Percentiles rank a stretch among this genome's conserved stretches.
Conservation (phyloP, 1,139 yeast genomes). For the Kodamaea derodonti region DNA sequence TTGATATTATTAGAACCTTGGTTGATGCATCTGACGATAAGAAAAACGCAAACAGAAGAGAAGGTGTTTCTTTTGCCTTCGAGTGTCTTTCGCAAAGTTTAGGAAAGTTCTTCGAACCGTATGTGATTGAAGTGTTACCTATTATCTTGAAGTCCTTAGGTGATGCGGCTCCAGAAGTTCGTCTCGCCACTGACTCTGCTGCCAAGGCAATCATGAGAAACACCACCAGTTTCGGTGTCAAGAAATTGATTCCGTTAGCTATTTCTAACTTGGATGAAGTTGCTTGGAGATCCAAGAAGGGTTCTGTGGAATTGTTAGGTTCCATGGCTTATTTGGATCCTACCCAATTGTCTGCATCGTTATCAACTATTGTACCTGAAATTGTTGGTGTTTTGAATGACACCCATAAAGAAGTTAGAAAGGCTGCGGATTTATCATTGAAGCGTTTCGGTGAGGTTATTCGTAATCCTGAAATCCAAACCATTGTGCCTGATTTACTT, state of each 20-base stretch:
- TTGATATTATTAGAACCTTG: slow-evolving; percentile 70
- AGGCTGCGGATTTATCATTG: slow-evolving; percentile 87
- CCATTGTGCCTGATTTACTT: slow-evolving; percentile 80
- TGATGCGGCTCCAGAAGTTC: slow-evolving; percentile 78
- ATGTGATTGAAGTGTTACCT: slow-evolving; percentile 85
- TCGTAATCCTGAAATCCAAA: slow-evolving; percentile 93
- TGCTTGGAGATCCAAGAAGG: slow-evolving; percentile 96
- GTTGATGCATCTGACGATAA: slow-evolving; percentile 89
- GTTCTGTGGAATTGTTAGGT: slow-evolving; percentile 93
- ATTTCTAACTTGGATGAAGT: slow-evolving; percentile 81
- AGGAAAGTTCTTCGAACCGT: slow-evolving; percentile 85
- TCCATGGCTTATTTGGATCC: slow-evolving; percentile 98
- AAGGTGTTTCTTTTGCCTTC: slow-evolving; percentile 84
- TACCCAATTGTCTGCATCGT: slow-evolving; percentile 82
- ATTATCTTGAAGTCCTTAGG: slow-evolving; percentile 77
- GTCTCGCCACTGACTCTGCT: slow-evolving; percentile 85
- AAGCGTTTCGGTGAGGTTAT: slow-evolving; percentile 95
- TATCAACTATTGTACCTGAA: slow-evolving; percentile 89
- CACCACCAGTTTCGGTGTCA: slow-evolving; percentile 90
- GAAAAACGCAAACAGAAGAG: slow-evolving; percentile 69
- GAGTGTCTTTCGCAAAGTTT: slow-evolving; percentile 78
- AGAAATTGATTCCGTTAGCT: slow-evolving; percentile 86
- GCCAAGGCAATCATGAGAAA: slow-evolving; percentile 85
- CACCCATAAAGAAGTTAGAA: slow-evolving; percentile 93
- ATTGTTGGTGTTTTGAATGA: slow-evolving; percentile 94